Evolutionary conservation across 2,329 filamentous ascomycete genomes (phyloP).

Genomic region (Hyphodiscus sp.): DNA sequence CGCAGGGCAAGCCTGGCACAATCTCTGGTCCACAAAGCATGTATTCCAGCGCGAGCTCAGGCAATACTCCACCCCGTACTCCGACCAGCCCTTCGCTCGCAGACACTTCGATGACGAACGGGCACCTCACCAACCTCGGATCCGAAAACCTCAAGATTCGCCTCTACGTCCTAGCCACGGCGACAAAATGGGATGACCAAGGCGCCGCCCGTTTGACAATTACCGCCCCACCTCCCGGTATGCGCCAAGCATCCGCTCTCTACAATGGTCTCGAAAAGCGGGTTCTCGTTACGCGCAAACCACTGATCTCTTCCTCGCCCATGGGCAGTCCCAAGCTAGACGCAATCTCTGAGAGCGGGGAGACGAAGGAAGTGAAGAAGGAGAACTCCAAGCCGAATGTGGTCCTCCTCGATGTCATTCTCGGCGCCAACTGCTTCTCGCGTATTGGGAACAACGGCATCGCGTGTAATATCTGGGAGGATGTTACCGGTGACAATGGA

Average conservation of each 20-base stretch:
- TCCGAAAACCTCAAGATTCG: conserved; percentile 79
- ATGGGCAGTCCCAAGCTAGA: background rate
- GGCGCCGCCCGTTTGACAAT: conserved; percentile 81
- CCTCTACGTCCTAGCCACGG: conserved; percentile 71
- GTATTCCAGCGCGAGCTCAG: conserved; percentile 47
- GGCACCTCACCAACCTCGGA: conserved; percentile 46
- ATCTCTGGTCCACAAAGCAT: conserved; percentile 42
- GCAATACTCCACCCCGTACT: conserved; percentile 30
- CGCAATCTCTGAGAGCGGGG: background rate
- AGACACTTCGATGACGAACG: conserved; percentile 33
- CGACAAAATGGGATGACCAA: conserved; percentile 84
- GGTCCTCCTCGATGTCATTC: conserved; percentile 18
- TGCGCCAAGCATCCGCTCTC: conserved; percentile 50
- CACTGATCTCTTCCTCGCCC: conserved; percentile 1
- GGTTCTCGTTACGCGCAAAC: conserved; percentile 66
- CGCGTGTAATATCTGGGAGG: conserved; percentile 24
- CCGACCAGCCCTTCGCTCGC: conserved; percentile 21
- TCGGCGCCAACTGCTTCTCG: conserved; percentile 20
- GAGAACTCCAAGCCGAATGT: conserved; percentile 4
- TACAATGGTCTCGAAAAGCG: conserved; percentile 74
- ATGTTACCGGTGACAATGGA: conserved; percentile 24
- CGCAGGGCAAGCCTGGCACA: conserved; percentile 32
- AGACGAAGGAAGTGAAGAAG: conserved; percentile 2
- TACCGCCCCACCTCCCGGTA: conserved; percentile 62
- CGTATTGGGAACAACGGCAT: conserved; percentile 22